Evolutionary conservation across 2,329 filamentous ascomycete species (phyloP).

Genomic region (Aspergillus tubingensis): DNA sequence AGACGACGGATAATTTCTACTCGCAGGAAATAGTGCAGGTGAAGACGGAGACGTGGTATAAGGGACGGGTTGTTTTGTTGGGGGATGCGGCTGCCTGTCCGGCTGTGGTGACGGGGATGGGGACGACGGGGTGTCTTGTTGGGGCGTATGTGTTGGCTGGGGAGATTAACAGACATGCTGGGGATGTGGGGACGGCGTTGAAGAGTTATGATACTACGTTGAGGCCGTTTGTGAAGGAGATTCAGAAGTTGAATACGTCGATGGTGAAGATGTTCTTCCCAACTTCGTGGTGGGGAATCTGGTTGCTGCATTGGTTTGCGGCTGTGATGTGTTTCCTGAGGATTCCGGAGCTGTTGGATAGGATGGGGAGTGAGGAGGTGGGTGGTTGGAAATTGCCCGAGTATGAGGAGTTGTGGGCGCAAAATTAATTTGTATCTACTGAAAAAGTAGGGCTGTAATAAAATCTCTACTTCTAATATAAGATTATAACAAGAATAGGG

Average conservation of each 20-base stretch:
- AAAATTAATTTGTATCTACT: too few relatives aligned
- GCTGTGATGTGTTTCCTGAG: conserved; percentile 17
- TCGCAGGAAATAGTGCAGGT: conserved; percentile 42
- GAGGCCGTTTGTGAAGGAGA: conserved; percentile 25
- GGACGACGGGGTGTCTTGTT: conserved; percentile 38
- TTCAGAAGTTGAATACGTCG: conserved; percentile 22
- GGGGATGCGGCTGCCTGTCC: conserved; percentile 45
- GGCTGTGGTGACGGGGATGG: conserved; percentile 38
- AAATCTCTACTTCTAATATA: too few relatives aligned
- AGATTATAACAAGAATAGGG: too few relatives aligned
- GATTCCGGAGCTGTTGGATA: conserved; percentile 20
- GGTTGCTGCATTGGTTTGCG: conserved; percentile 18
- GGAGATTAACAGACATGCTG: conserved; percentile 36
- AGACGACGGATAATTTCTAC: conserved; percentile 47
- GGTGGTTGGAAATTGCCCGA: conserved; percentile 26
- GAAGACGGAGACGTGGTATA: conserved; percentile 31
- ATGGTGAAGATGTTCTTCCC: conserved; percentile 20
- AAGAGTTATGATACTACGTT: conserved; percentile 25
- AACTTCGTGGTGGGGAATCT: conserved; percentile 23
- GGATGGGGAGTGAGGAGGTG: conserved; percentile 19
- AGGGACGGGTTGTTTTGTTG: conserved; percentile 41
- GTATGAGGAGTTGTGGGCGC: conserved; percentile 18
- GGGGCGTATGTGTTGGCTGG: conserved; percentile 60
- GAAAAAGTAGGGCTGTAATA: too few relatives aligned
- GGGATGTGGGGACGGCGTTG: conserved; percentile 23